Evolutionary conservation across 73 alveolate genomes (phyloP), one percentile per base, ranked within the genome.

Genomic region (Urostyla sp.): DNA sequence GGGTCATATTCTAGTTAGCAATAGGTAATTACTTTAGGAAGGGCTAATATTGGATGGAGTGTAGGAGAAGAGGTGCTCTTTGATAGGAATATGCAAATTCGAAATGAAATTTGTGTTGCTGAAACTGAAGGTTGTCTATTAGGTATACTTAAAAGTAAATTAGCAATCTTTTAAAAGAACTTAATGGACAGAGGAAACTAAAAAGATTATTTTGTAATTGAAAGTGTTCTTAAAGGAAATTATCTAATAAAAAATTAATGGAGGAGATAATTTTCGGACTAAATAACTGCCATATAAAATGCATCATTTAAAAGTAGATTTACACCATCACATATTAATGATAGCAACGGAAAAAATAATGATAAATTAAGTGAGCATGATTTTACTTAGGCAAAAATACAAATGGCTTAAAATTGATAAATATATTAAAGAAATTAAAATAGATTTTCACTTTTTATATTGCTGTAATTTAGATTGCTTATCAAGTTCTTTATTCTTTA

Each of bases 61-160:
- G 67, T 69, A 49, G 84, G 84, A 13, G 84, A 69, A 37, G 84
- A 69, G 34, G 72, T 69, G 0, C 72, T 69, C 44, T 69, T 37
- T 27, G 84, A 69, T 48, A 43, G 28, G 50, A 69, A 69, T 35
- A 45, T 45, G 56, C 48, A 69, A 23, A 69, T 69, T 30, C 31
- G 84, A 28, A 34, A 69, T 26, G 84, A 69, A 31, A 18, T 44
- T 2, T 69, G 84, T 40, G 8, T 69, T 6, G 67, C 84, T 5
- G 21, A 2, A 26, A 13, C 4, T 20, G 84, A 69, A 18, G 23
- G 58, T 7, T 69, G 84, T 50, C 55, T 69, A 21, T 13, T 69
- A 31, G 84, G 84, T 26, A 48, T 69, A 24, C 24, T 27, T 10
- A 69, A 69, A 40, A 48, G 56, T 18, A 69, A 69, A 40, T 37